Percentiles rank a stretch among this genome's conserved stretches.
Conservation (phyloP, 169 alveolate species). For the Plasmodium gaboni region DNA sequence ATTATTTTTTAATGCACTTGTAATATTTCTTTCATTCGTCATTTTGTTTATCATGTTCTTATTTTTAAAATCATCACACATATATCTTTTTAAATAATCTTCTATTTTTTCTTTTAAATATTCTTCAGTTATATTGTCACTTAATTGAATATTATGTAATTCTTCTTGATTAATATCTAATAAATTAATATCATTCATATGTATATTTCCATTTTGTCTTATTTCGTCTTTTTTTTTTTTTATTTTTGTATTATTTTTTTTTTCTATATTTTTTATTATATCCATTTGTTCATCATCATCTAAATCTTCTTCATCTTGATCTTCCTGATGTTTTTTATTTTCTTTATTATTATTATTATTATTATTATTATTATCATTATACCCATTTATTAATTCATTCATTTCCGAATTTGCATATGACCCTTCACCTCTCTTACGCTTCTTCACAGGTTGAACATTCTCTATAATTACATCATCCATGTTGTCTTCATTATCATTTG, state of each 20-base stretch:
- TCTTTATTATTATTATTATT: not conserved
- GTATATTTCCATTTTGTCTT: not conserved
- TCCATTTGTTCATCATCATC: not conserved
- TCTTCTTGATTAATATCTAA: not conserved
- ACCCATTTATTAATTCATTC: not conserved
- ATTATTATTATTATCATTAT: not conserved
- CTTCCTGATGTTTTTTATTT: not conserved
- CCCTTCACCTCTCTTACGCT: not conserved
- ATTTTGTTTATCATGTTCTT: not conserved
- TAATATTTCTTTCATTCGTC: no score
- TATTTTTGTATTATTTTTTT: not conserved
- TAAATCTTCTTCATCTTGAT: not conserved
- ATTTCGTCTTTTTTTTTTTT: not conserved
- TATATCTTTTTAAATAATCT: not conserved
- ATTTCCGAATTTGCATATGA: not conserved
- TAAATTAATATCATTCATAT: not conserved
- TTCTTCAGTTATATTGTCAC: not conserved
- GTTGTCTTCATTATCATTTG: not conserved
- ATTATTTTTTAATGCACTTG: no score
- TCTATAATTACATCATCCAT: not conserved
- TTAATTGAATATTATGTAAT: constrained; percentile 1
- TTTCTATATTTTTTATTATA: not conserved
- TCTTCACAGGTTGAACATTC: not conserved
- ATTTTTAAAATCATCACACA: not conserved
- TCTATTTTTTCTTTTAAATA: not conserved